Evolutionary conservation across 768 basidiomycete species (phyloP).

Genomic region (Lentinula detonsa): DNA sequence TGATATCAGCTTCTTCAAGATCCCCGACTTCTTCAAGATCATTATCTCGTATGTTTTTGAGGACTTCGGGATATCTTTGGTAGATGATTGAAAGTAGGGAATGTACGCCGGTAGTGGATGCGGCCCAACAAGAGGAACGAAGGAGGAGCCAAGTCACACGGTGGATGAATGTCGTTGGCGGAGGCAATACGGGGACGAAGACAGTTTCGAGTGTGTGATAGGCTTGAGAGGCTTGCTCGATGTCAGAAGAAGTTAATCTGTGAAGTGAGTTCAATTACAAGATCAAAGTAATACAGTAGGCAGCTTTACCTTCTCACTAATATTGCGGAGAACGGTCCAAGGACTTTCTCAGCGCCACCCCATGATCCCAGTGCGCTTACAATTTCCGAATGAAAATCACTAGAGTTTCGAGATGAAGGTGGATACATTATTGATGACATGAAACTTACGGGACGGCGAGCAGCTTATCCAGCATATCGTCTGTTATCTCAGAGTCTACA

Average conservation of each 20-base stretch:
- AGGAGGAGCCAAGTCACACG: background rate
- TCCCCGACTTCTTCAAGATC: constrained; percentile 19
- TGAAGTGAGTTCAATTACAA: background rate
- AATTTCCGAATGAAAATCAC: background rate
- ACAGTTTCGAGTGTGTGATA: background rate
- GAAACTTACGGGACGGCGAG: constrained; percentile 41
- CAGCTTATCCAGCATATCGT: constrained; percentile 29
- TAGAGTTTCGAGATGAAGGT: constrained; percentile 21
- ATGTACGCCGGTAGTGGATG: constrained; percentile 19
- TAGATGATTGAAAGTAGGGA: constrained; percentile 51
- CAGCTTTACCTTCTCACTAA: constrained; percentile 29
- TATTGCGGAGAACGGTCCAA: constrained; percentile 43
- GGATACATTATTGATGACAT: constrained; percentile 22
- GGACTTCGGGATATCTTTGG: constrained; percentile 54
- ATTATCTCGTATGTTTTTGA: constrained; percentile 34
- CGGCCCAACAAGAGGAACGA: background rate
- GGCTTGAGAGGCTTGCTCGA: background rate
- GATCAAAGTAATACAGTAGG: background rate
- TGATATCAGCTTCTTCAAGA: constrained; percentile 29
- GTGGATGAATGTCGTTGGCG: background rate
- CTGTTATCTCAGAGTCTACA: constrained; percentile 39
- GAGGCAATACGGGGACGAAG: background rate
- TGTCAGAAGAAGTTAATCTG: background rate
- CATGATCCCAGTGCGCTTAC: constrained; percentile 29
- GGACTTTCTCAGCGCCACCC: constrained; percentile 50